A percentile compares a stretch with the other conserved stretches of the same genome.
phyloP scores from a whole-genome alignment of 225 moss, liverwort and hornwort genomes.

The Ulota crispa region DNA sequence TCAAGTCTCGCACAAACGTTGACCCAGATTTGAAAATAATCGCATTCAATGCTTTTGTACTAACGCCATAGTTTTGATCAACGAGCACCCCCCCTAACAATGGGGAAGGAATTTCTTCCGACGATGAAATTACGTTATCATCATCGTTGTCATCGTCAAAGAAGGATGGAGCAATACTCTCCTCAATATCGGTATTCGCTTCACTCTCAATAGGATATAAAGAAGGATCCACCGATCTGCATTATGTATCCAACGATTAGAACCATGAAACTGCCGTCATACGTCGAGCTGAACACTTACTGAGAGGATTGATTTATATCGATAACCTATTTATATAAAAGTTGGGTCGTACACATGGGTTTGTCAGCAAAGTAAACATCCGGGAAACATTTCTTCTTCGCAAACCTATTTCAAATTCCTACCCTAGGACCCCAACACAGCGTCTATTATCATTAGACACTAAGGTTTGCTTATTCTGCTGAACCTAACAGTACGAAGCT shows the following conservation, averaged over 20 bases:
- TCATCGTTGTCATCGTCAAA: constrained; percentile 76
- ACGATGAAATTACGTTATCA: constrained; percentile 33
- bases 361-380: neutral
- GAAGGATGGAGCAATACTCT: constrained; percentile 59
- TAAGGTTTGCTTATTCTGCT: neutral
- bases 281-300: neutral
- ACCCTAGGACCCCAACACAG: neutral
- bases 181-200: constrained; percentile 35
- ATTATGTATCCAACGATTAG: neutral
- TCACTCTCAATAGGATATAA: constrained; percentile 21
- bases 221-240: constrained; percentile 25
- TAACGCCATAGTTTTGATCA: constrained; percentile 64
- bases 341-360: neutral
- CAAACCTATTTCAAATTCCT: neutral
- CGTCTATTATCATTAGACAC: neutral
- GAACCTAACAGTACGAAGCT: neutral
- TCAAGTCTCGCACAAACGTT: constrained; percentile 50
- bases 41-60: constrained; percentile 65
- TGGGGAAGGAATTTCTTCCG: constrained; percentile 58
- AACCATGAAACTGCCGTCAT: neutral
- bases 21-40: constrained; percentile 59
- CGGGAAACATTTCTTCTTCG: neutral
- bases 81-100: constrained; percentile 61
- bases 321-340: neutral
- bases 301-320: neutral